Conservation (phyloP, 2,329 filamentous ascomycete species). For the Venturia asperata region DNA sequence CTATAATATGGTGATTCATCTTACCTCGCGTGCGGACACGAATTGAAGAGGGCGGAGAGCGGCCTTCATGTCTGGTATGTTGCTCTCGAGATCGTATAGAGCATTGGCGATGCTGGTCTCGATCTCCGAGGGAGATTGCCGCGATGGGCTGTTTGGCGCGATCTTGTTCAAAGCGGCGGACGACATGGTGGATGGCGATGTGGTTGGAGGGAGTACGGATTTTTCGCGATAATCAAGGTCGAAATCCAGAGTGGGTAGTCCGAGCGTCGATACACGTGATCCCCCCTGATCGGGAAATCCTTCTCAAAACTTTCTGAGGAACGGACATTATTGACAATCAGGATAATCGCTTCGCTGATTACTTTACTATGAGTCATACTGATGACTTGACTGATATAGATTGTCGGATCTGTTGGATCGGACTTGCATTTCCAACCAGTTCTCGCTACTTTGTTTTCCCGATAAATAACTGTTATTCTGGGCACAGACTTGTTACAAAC, state of each 20-base stretch:
- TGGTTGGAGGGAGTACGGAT: not conserved
- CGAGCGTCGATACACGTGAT: not conserved
- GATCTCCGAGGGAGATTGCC: constrained; percentile 92
- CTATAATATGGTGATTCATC: constrained; percentile 37
- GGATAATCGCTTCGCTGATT: no score
- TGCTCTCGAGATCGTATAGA: constrained; percentile 98
- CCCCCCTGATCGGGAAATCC: not conserved
- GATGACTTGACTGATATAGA: no score
- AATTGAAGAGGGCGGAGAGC: constrained; percentile 97
- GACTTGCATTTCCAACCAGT: no score
- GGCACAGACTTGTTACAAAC: no score
- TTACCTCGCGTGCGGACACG: constrained; percentile 98
- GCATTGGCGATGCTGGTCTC: constrained; percentile 95
- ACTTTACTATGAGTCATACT: no score
- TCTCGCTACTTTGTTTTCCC: no score
- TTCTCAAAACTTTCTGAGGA: no score
- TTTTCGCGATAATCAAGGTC: not conserved
- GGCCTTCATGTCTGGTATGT: constrained; percentile 95
- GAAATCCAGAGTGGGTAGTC: not conserved
- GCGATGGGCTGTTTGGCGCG: constrained; percentile 91
- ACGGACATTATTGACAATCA: no score
- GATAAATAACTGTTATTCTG: no score
- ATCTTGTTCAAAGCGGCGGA: constrained; percentile 90
- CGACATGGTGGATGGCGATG: constrained; percentile 45
- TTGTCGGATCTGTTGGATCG: no score